Percentiles rank a stretch among this genome's conserved stretches.
phyloP scores from a whole-genome alignment of 352 stramenopile species.

The Pythium aquatile region DNA sequence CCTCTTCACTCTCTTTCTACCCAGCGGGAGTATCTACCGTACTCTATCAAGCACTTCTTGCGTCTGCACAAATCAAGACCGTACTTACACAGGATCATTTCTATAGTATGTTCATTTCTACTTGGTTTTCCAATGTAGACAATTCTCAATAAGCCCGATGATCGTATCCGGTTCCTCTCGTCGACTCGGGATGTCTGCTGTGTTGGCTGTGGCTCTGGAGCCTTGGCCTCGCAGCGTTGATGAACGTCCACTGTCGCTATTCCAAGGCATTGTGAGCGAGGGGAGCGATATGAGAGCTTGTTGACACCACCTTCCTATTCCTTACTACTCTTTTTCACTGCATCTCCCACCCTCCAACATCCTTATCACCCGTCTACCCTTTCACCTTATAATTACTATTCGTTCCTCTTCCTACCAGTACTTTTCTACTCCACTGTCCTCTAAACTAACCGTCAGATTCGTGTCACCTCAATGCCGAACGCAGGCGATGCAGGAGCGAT shows the following conservation, averaged over 20 bases:
- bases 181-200: too few relatives aligned
- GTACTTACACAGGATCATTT: conserved; percentile 40
- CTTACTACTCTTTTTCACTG: background rate
- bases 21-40: background rate
- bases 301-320: background rate
- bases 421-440: too few relatives aligned
- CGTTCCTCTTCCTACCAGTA: too few relatives aligned
- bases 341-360: background rate
- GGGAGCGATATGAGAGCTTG: conserved; percentile 1
- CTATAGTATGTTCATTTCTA: conserved; percentile 24
- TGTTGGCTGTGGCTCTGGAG: background rate
- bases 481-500: too few relatives aligned
- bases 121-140: conserved; percentile 18
- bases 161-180: too few relatives aligned
- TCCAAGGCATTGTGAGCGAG: background rate
- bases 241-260: background rate
- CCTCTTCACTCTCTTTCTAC: background rate
- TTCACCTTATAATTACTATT: too few relatives aligned
- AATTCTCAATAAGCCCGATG: conserved; percentile 8
- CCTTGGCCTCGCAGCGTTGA: background rate
- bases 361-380: background rate
- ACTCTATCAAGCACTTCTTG: background rate
- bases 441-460: too few relatives aligned
- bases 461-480: too few relatives aligned
- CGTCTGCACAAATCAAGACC: conserved; percentile 11